These are phyloP conservation scores for Cordia subcordata DNA, from an alignment of 257 asterid genomes.

Conservation along the genomic window DNA sequence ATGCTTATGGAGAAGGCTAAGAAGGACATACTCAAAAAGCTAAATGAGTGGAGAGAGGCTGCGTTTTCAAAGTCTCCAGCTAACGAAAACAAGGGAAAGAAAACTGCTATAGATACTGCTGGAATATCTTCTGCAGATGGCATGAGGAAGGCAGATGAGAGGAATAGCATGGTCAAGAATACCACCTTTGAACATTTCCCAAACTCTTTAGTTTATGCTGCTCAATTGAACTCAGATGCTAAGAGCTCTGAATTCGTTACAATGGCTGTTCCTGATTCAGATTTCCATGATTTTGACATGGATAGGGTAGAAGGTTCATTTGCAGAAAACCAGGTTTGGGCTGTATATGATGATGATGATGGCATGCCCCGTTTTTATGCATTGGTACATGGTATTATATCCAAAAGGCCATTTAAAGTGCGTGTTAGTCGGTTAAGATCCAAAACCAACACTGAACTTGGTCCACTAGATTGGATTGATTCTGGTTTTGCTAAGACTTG, in stretches of 20 bases:
- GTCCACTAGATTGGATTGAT: conserved; percentile 38
- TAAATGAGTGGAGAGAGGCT: conserved; percentile 26
- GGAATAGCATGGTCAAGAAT: conserved; percentile 6
- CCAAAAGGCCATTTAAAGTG: conserved; percentile 45
- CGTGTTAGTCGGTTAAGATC: conserved; percentile 59
- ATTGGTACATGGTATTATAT: conserved; percentile 35
- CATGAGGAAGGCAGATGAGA: conserved; percentile 12
- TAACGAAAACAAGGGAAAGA: conserved; percentile 14
- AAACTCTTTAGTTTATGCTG: conserved; percentile 19
- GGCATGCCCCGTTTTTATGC: conserved; percentile 79
- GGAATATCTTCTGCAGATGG: conserved; percentile 11
- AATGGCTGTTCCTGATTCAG: conserved; percentile 62
- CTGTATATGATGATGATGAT: conserved; percentile 63
- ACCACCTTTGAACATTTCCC: conserved; percentile 9
- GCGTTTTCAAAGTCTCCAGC: conserved; percentile 19
- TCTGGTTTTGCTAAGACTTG: conserved; percentile 52
- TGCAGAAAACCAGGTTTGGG: conserved; percentile 61
- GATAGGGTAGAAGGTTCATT: conserved; percentile 49
- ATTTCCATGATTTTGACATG: conserved; percentile 55
- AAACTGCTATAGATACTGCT: conserved; percentile 11
- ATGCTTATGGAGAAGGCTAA: conserved; percentile 42
- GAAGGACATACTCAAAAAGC: conserved; percentile 30
- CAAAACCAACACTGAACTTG: conserved; percentile 31
- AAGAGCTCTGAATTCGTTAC: conserved; percentile 24
- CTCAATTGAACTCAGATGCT: conserved; percentile 14